These are phyloP conservation scores for Salix caprea DNA, from an alignment of 345 rosid species.

Conservation along the genomic window DNA sequence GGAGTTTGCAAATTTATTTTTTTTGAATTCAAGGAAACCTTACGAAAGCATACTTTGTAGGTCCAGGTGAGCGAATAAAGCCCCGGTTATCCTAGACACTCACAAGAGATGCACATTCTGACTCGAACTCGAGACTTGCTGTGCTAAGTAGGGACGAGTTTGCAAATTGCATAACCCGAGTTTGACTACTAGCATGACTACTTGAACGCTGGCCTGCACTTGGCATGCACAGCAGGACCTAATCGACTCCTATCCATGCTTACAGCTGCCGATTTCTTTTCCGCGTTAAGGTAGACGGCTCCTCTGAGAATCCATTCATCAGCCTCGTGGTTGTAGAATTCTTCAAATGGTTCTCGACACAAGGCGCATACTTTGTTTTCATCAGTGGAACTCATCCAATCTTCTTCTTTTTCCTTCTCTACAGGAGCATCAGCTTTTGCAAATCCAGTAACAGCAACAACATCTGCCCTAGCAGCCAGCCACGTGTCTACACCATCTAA, in stretches of 20 bases:
- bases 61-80: no score
- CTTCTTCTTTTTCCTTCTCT: slow-evolving; percentile 10
- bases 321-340: slow-evolving; percentile 37
- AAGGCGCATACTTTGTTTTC: slow-evolving; percentile 30
- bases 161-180: not conserved
- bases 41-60: no score
- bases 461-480: slow-evolving; percentile 4
- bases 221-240: not conserved
- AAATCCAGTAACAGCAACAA: not conserved
- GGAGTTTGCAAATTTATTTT: not conserved
- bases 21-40: no score
- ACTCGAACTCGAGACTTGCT: no score
- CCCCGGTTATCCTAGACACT: no score
- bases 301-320: slow-evolving; percentile 51
- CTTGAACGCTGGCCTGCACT: not conserved
- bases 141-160: no score
- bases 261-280: not conserved
- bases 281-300: slow-evolving; percentile 25
- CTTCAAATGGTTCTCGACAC: slow-evolving; percentile 39
- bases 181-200: not conserved
- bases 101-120: no score
- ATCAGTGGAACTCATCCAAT: slow-evolving; percentile 11
- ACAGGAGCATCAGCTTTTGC: not conserved
- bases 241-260: not conserved
- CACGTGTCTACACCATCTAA: slow-evolving; percentile 13